Conservation (phyloP, 768 basidiomycete species). For the Boletellus ananiceps region DNA sequence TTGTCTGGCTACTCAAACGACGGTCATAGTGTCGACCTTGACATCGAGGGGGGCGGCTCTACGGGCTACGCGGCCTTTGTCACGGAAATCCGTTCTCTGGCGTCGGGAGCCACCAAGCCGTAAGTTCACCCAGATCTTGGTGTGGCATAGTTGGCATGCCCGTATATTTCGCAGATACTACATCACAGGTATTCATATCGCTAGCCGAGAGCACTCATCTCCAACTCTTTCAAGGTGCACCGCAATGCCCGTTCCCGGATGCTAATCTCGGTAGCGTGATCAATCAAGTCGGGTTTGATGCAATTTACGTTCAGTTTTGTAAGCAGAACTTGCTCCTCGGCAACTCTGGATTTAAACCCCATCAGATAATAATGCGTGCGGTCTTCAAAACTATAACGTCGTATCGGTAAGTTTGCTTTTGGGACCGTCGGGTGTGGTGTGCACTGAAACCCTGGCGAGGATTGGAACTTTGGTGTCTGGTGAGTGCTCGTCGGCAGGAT, state of each 20-base stretch:
- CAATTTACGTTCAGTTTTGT: slow-evolving; percentile 70
- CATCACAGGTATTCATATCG: slow-evolving; percentile 39
- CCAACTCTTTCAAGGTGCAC: slow-evolving; percentile 18
- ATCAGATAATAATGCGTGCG: slow-evolving; percentile 43
- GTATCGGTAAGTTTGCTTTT: slow-evolving; percentile 41
- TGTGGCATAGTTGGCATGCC: neutral
- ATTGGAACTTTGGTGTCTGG: slow-evolving; percentile 40
- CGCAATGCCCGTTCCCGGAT: slow-evolving; percentile 65
- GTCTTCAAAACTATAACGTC: slow-evolving; percentile 45
- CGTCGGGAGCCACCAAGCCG: slow-evolving; percentile 22
- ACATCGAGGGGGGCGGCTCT: slow-evolving; percentile 65
- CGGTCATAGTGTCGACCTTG: slow-evolving; percentile 55
- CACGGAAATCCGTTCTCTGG: slow-evolving; percentile 24
- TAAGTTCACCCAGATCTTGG: neutral
- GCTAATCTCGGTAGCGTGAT: slow-evolving; percentile 54
- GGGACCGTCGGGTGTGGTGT: neutral
- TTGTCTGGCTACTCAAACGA: neutral
- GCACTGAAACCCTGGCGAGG: slow-evolving; percentile 30
- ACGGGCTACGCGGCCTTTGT: slow-evolving; percentile 46
- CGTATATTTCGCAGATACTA: slow-evolving; percentile 45
- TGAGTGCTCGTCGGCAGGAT: slow-evolving; percentile 8
- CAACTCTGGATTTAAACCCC: neutral
- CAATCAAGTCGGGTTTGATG: slow-evolving; percentile 61
- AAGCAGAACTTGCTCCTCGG: neutral
- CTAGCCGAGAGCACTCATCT: neutral